Percentiles rank a stretch among this genome's conserved stretches.
Evolutionary conservation across 768 basidiomycete genomes (phyloP).

Genomic region (Xerocomus brunneocitrinus): DNA sequence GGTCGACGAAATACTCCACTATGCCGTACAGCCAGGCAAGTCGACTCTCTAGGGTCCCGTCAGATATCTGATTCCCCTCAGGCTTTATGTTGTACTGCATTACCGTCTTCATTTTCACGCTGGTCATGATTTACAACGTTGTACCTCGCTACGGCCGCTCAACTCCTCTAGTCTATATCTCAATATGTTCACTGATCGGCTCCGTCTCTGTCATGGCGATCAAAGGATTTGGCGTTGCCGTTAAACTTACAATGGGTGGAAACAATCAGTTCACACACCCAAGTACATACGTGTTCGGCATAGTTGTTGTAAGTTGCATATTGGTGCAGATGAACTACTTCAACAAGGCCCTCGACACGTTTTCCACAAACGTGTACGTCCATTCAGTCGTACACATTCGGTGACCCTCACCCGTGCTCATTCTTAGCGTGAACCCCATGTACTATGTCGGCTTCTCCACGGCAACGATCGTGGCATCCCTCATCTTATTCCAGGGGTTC

Average conservation of each 20-base stretch:
- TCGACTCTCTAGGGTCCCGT: not conserved
- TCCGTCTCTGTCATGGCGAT: slow-evolving; percentile 98
- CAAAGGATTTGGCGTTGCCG: slow-evolving; percentile 95
- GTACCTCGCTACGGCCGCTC: slow-evolving; percentile 82
- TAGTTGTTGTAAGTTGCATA: slow-evolving; percentile 80
- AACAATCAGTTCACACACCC: slow-evolving; percentile 94
- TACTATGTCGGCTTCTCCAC: slow-evolving; percentile 98
- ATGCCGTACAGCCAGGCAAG: slow-evolving; percentile 90
- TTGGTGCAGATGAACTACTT: slow-evolving; percentile 94
- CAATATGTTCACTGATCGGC: slow-evolving; percentile 94
- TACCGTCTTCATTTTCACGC: slow-evolving; percentile 72
- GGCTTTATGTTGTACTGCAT: slow-evolving; percentile 91
- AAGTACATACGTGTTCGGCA: slow-evolving; percentile 94
- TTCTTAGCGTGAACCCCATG: slow-evolving; percentile 85
- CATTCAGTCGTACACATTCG: not conserved
- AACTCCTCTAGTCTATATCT: slow-evolving; percentile 89
- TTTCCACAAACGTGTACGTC: slow-evolving; percentile 94
- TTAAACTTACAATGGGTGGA: slow-evolving; percentile 89
- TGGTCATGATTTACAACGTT: slow-evolving; percentile 84
- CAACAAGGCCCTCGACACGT: slow-evolving; percentile 96
- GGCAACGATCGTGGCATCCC: slow-evolving; percentile 86
- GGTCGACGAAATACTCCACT: slow-evolving; percentile 88
- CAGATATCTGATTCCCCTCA: slow-evolving; percentile 29
- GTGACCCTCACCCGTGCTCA: not conserved
- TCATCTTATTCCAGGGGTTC: slow-evolving; percentile 97